Percentiles rank a stretch among this genome's conserved stretches.
Conservation (phyloP, 805 yeast genomes). For the Starmerella riodocensis region DNA sequence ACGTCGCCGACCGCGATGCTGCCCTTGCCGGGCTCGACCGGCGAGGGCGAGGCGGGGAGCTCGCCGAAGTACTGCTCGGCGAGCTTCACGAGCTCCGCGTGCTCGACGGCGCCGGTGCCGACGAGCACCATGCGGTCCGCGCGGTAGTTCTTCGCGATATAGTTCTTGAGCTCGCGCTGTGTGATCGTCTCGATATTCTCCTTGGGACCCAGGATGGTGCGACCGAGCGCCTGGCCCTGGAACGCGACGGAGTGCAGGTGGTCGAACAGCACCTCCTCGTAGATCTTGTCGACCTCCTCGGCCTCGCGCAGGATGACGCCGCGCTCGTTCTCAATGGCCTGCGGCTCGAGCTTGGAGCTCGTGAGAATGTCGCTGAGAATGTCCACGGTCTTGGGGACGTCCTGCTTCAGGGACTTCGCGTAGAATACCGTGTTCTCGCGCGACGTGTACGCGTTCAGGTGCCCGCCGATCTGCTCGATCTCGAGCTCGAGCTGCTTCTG, state of each 20-base stretch:
- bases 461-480: conserved; percentile 92
- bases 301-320: conserved; percentile 92
- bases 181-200: conserved; percentile 72
- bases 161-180: conserved; percentile 60
- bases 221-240: conserved; percentile 83
- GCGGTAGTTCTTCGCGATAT: conserved; percentile 74
- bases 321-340: conserved; percentile 88
- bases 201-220: conserved; percentile 91
- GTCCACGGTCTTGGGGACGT: conserved; percentile 75
- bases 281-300: conserved; percentile 96
- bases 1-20: conserved; percentile 48
- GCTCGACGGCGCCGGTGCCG: conserved; percentile 86
- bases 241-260: conserved; percentile 87
- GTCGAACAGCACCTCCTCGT: conserved; percentile 95
- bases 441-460: conserved; percentile 95
- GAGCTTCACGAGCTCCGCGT: conserved; percentile 60
- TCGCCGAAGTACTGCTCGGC: conserved; percentile 60
- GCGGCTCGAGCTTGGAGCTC: conserved; percentile 62
- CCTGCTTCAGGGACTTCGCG: conserved; percentile 71
- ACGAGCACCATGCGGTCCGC: conserved; percentile 98
- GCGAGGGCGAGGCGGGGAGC: conserved; percentile 35
- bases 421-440: conserved; percentile 95
- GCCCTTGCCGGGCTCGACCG: conserved; percentile 56
- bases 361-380: conserved; percentile 83
- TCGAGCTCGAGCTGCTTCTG: conserved; percentile 80